Conservation (phyloP, 73 alveolate species). For the Tetrahymena malaccensis region DNA sequence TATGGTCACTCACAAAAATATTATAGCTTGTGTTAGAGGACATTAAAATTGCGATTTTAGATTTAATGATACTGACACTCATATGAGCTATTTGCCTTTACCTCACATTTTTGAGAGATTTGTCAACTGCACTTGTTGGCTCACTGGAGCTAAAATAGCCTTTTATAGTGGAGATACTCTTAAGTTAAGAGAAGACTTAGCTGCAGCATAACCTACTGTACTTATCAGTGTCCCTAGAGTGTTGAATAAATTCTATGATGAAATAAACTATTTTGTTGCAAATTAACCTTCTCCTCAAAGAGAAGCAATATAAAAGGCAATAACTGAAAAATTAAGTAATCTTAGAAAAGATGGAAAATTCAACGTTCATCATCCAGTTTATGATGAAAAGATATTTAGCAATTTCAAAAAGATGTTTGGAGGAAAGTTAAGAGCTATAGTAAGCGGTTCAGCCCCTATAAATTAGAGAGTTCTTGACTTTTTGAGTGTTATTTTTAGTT, state of each 20-base stretch:
- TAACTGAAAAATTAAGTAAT: conserved; percentile 41
- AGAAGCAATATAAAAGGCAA: conserved; percentile 40
- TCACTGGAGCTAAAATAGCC: conserved; percentile 68
- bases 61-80: conserved; percentile 64
- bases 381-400: conserved; percentile 46
- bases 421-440: conserved; percentile 54
- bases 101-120: conserved; percentile 92
- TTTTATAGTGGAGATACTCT: conserved; percentile 66
- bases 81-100: conserved; percentile 86
- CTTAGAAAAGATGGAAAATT: conserved; percentile 52
- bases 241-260: conserved; percentile 57
- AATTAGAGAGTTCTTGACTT: conserved; percentile 48
- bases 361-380: conserved; percentile 51
- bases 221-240: conserved; percentile 27
- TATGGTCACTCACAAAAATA: conserved; percentile 70
- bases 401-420: conserved; percentile 48
- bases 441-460: conserved; percentile 69
- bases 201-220: conserved; percentile 24
- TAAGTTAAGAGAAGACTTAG: conserved; percentile 65
- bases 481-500: conserved; percentile 27
- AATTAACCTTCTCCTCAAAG: conserved; percentile 29
- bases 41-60: conserved; percentile 38
- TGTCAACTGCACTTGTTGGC: conserved; percentile 44
- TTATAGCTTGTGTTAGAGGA: conserved; percentile 47
- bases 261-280: conserved; percentile 36